Evolutionary conservation across 768 basidiomycete genomes (phyloP), one percentile per base, ranked within the genome.

Genomic region (Auricularia sp.): DNA sequence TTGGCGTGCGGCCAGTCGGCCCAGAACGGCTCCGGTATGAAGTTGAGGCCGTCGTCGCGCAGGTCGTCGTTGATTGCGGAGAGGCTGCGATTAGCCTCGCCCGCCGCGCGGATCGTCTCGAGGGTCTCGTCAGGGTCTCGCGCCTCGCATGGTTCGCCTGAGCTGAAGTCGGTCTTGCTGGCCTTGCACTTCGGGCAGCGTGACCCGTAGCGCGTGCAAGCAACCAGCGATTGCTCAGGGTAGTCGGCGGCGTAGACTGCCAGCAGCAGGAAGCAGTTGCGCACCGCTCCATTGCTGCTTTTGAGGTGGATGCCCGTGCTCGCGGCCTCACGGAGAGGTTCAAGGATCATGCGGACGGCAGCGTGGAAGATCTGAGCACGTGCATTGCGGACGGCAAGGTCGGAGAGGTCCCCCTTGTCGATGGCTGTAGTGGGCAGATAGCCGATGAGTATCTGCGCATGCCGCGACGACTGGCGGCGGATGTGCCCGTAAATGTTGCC

Each of bases 401-500:
- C 47, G 5, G 47, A 18, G 11, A 51, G 18, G 24, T 35, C 34
- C 1, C 34, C 56, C 35, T 66, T 29, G 10, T 59, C 59, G 24
- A 66, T 62, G 18, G 67, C 35, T 1, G 13, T 39, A 13, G 51
- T 63, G 1, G 79, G 75, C 1, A 81, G 71, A 65, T 81, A 82
- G 0, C 71, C 80, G 0, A 82, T n/a, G 0, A 80, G 69, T 0
- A 80, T 68, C 18, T 68, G 71, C 0, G 76, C 78, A 18, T 72
- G 73, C 3, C 64, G 29, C 1, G 75, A 77, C 0, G 78, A 77
- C 64, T 80, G 71, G 0, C 74, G 68, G 0, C 76, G 68, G 14
- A 79, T 74, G 2, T 74, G 69, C 63, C 81, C 81, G 0, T 75
- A 72, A 3, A 83, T 71, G 63, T 79, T 80, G 0, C 78, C 80